phyloP scores from a whole-genome alignment of 768 basidiomycete genomes.

The Tremella fuciformis region DNA sequence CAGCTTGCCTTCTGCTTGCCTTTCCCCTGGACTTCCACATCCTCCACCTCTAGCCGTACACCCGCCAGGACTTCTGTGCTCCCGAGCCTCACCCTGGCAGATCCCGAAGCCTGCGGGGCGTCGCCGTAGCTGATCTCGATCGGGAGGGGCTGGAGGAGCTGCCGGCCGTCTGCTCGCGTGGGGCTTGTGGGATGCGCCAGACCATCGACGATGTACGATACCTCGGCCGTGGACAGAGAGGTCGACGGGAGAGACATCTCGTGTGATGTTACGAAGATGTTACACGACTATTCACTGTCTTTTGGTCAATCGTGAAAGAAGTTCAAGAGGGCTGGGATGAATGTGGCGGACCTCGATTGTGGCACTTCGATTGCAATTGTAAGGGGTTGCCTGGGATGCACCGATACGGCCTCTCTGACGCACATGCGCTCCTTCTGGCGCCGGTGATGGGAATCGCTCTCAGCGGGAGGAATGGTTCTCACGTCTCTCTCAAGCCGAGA shows the following conservation, averaged over 20 bases:
- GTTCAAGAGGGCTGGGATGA: too few species aligned
- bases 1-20: slow-evolving; percentile 27
- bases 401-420: too few species aligned
- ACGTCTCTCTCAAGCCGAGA: too few species aligned
- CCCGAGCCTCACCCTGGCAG: slow-evolving; percentile 37
- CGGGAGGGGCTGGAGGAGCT: slow-evolving; percentile 29
- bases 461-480: too few species aligned
- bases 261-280: too few species aligned
- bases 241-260: background rate
- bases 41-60: slow-evolving; percentile 48
- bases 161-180: slow-evolving; percentile 42
- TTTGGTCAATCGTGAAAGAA: too few species aligned
- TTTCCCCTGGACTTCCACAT: slow-evolving; percentile 22
- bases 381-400: too few species aligned
- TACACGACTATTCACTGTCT: too few species aligned
- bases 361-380: too few species aligned
- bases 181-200: slow-evolving; percentile 39
- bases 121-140: slow-evolving; percentile 43
- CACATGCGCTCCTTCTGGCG: too few species aligned
- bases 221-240: slow-evolving; percentile 44
- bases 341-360: too few species aligned
- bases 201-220: slow-evolving; percentile 46
- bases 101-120: slow-evolving; percentile 48
- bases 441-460: too few species aligned
- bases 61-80: slow-evolving; percentile 49